A percentile compares a stretch with the other conserved stretches of the same genome.
Conservation (phyloP, 768 basidiomycete genomes). For the Dendrothele bispora region DNA sequence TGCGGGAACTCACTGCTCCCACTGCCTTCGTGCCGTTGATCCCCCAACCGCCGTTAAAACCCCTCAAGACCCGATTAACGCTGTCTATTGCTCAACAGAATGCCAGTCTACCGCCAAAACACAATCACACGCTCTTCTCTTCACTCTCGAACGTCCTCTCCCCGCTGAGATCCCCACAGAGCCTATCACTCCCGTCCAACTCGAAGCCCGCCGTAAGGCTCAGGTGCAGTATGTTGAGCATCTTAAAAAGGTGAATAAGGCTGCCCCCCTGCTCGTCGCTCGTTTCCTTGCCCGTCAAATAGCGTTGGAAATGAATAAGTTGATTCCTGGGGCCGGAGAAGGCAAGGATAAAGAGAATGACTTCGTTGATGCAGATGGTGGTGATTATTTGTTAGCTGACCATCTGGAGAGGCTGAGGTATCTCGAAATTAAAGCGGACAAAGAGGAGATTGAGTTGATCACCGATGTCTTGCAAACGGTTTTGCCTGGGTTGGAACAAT, state of each 20-base stretch:
- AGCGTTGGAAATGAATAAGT: slow-evolving; percentile 58
- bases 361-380: slow-evolving; percentile 46
- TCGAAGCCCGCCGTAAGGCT: slow-evolving; percentile 51
- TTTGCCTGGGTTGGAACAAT: slow-evolving; percentile 71
- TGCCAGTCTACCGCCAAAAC: slow-evolving; percentile 57
- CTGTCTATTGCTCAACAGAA: slow-evolving; percentile 72
- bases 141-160: slow-evolving; percentile 63
- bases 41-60: slow-evolving; percentile 43
- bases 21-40: slow-evolving; percentile 66
- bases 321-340: slow-evolving; percentile 37
- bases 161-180: slow-evolving; percentile 42
- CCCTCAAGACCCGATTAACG: slow-evolving; percentile 43
- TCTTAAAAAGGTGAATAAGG: slow-evolving; percentile 46
- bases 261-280: slow-evolving; percentile 58
- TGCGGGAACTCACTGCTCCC: slow-evolving; percentile 67
- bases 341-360: slow-evolving; percentile 33
- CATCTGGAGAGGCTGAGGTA: slow-evolving; percentile 77
- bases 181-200: slow-evolving; percentile 26
- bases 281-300: slow-evolving; percentile 76
- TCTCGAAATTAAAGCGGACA: slow-evolving; percentile 50
- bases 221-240: slow-evolving; percentile 60
- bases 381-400: slow-evolving; percentile 67
- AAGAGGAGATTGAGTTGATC: slow-evolving; percentile 52
- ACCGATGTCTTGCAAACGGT: slow-evolving; percentile 56
- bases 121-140: slow-evolving; percentile 70